Evolutionary conservation across 108 stramenopile species (phyloP).

Genomic region (Skeletonema menzelii): DNA sequence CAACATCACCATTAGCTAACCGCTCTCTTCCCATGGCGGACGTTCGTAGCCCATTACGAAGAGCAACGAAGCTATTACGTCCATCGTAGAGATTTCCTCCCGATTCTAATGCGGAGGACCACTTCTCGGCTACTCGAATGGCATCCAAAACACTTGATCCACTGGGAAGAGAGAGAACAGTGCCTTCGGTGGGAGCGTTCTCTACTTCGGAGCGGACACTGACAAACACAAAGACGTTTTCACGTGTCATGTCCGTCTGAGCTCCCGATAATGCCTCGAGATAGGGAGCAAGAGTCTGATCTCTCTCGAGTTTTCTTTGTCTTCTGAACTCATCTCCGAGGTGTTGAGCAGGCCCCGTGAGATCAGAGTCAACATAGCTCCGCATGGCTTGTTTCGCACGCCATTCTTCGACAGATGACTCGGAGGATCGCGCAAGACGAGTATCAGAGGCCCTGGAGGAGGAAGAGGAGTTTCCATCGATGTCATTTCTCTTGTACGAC

Average conservation of each 20-base stretch:
- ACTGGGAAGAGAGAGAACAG: slow-evolving; percentile 67
- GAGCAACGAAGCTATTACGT: slow-evolving; percentile 12
- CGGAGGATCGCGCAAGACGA: slow-evolving; percentile 44
- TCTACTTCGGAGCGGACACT: slow-evolving; percentile 14
- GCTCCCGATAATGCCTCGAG: slow-evolving; percentile 71
- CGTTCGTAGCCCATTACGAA: slow-evolving; percentile 51
- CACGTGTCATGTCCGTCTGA: slow-evolving; percentile 69
- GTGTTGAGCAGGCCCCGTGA: slow-evolving; percentile 34
- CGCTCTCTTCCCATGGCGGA: slow-evolving; percentile 43
- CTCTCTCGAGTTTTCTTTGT: slow-evolving; percentile 68
- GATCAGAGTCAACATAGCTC: slow-evolving; percentile 6
- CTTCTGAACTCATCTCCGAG: slow-evolving; percentile 50
- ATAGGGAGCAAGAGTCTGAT: slow-evolving; percentile 70
- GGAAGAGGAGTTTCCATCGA: slow-evolving; percentile 14
- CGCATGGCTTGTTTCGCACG: slow-evolving; percentile 50
- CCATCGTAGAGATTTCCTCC: slow-evolving; percentile 16
- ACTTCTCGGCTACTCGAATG: slow-evolving; percentile 56
- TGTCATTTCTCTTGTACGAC: slow-evolving; percentile 68
- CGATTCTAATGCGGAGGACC: slow-evolving; percentile 15
- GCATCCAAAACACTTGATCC: slow-evolving; percentile 82
- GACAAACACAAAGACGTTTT: slow-evolving; percentile 78
- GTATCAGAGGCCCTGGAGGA: neutral
- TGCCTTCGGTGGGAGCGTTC: slow-evolving; percentile 36
- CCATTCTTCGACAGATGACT: slow-evolving; percentile 71
- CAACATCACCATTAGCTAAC: slow-evolving; percentile 68